A percentile compares a stretch with the other conserved stretches of the same genome.
phyloP scores from a whole-genome alignment of 305 asterid species.

The Plantago rigida region DNA sequence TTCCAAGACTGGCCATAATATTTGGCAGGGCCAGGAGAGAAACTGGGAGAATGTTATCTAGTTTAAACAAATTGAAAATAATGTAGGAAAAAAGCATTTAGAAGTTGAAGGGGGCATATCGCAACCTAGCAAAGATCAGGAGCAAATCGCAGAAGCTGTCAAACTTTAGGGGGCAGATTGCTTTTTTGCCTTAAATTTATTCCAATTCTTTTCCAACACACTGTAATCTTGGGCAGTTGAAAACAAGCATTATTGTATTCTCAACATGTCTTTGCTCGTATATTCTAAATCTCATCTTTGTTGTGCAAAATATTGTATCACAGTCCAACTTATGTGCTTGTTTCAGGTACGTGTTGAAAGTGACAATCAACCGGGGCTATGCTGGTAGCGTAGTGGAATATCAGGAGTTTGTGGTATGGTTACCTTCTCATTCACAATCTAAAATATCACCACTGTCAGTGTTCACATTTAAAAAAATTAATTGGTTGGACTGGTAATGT shows the following conservation, averaged over 20 bases:
- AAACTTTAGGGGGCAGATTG: too few species aligned
- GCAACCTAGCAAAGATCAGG: too few species aligned
- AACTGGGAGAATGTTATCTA: not conserved
- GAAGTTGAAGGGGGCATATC: too few species aligned
- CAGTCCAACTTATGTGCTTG: conserved; percentile 23
- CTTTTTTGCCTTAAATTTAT: not conserved
- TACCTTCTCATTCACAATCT: conserved; percentile 19
- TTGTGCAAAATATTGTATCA: conserved; percentile 9
- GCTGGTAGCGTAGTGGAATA: conserved; percentile 80
- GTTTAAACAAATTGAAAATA: not conserved
- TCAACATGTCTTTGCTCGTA: conserved; percentile 7
- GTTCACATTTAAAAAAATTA: conserved; percentile 3
- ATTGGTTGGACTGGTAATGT: not conserved
- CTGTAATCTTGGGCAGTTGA: not conserved
- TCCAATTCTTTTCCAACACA: not conserved
- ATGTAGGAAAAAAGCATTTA: too few species aligned
- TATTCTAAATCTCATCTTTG: conserved; percentile 12
- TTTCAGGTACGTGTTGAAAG: conserved; percentile 81
- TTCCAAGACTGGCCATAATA: conserved; percentile 2
- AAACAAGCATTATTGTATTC: conserved; percentile 1
- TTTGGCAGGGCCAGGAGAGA: conserved; percentile 7
- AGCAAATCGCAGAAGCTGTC: too few species aligned
- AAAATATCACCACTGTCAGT: conserved; percentile 8
- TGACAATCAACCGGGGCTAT: conserved; percentile 81
- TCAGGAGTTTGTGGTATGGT: conserved; percentile 64